These are phyloP conservation scores for Melastoma candidum DNA, from an alignment of 441 rosid species.

Conservation along the genomic window DNA sequence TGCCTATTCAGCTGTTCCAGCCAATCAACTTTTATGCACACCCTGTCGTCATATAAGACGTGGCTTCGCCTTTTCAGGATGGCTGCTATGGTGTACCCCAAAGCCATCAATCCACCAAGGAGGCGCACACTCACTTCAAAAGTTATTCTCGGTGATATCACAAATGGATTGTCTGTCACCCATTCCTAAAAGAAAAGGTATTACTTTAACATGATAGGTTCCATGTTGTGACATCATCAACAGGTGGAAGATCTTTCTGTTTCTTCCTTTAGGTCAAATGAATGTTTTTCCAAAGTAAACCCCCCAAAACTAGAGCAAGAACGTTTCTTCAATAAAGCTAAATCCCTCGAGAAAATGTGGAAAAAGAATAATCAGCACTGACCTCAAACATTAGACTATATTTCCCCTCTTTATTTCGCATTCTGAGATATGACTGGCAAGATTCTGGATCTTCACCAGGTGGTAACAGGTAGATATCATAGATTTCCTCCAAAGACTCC, in stretches of 20 bases:
- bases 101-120: slow-evolving; percentile 97
- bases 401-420: slow-evolving; percentile 98
- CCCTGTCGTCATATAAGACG: slow-evolving; percentile 64
- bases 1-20: slow-evolving; percentile 81
- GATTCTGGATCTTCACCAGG: slow-evolving; percentile 99
- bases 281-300: no score
- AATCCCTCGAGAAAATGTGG: no score
- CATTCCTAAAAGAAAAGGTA: slow-evolving; percentile 51
- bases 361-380: slow-evolving; percentile 12
- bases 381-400: slow-evolving; percentile 99
- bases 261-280: no score
- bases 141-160: slow-evolving; percentile 94
- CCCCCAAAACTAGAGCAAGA: no score
- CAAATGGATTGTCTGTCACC: slow-evolving; percentile 92
- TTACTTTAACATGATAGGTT: background rate
- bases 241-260: no score
- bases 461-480: slow-evolving; percentile 95
- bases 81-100: slow-evolving; percentile 93
- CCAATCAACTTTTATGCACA: slow-evolving; percentile 88
- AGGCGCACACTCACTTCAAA: slow-evolving; percentile 98
- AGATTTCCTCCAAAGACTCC: slow-evolving; percentile 75
- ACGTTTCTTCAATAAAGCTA: no score
- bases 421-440: slow-evolving; percentile 92
- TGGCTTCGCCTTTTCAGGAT: slow-evolving; percentile 95
- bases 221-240: no score